Evolutionary conservation across 352 stramenopile genomes (phyloP), one percentile per base, ranked within the genome.

Genomic region (Phytophthora tubulina): DNA sequence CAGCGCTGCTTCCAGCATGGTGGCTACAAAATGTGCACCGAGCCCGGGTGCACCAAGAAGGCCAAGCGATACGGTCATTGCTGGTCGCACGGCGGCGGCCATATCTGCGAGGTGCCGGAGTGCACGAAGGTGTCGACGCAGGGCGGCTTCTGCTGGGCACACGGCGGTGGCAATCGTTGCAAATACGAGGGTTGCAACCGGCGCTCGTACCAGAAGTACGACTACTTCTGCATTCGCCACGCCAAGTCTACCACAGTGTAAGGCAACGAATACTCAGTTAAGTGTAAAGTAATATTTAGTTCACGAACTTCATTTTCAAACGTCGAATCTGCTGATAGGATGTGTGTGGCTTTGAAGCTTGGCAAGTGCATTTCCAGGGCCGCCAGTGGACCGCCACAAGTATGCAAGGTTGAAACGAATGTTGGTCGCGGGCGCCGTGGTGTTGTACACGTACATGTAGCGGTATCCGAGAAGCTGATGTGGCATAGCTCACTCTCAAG

Each of bases 1-100:
- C 85, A 87, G 60, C 76, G 75, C 39, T 90, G 82, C 80, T 90
- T 88, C 67, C 82, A 90, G 63, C 82, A 90, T 58, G 82, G 78
- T 48, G 82, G 82, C 45, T 88, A 79, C 79, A 89, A 92, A 74
- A 89, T 78, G 67, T 93, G 85, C 80, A 80, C 78, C 2, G 78
- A 80, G n/a, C 74, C 73, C 11, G 83, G 83, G 14, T 89, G 83
- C 65, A 89, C 78, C 17, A 87, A 78, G 54, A 86, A 87, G 67
- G 83, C 83, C 41, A 91, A 91, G 73, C 81, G 79, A 15, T 88
- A 88, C 50, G 79, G 81, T 39, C 84, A 86, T 68, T 89, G 83
- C 75, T 91, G 83, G 83, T 86, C 79, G 6, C 83, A 91, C 36
- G 83, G 83, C 60, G 83, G 83, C 8, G 79, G 85, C 41, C 79